Evolutionary conservation across 345 rosid genomes (phyloP).

Genomic region (Euphorbia pulcherrima): DNA sequence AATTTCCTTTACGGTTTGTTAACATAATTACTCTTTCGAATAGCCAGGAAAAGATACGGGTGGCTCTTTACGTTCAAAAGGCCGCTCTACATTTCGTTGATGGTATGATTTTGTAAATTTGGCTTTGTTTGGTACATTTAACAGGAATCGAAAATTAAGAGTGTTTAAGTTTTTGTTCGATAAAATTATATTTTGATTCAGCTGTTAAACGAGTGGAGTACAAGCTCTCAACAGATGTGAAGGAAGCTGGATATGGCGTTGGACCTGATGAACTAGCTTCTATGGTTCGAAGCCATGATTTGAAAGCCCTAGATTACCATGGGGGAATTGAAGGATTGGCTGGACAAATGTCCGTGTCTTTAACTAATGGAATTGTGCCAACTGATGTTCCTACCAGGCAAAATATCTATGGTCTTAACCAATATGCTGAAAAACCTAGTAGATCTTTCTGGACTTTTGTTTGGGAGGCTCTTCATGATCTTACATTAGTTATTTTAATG

Average conservation of each 20-base stretch:
- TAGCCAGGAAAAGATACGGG: slow-evolving; percentile 46
- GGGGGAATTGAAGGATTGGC: slow-evolving; percentile 46
- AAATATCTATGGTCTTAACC: slow-evolving; percentile 52
- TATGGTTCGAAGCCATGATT: slow-evolving; percentile 34
- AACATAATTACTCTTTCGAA: slow-evolving; percentile 1
- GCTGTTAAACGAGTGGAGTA: slow-evolving; percentile 35
- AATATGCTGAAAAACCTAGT: slow-evolving; percentile 53
- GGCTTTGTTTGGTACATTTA: too few relatives aligned
- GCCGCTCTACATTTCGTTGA: slow-evolving; percentile 52
- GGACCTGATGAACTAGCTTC: slow-evolving; percentile 40
- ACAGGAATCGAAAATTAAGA: not conserved
- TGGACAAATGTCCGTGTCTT: slow-evolving; percentile 30
- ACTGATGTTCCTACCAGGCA: slow-evolving; percentile 46
- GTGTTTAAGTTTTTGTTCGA: slow-evolving; percentile 1
- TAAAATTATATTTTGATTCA: slow-evolving; percentile 19
- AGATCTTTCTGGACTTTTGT: slow-evolving; percentile 57
- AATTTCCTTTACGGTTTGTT: not conserved
- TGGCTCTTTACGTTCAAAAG: slow-evolving; percentile 52
- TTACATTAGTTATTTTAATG: slow-evolving; percentile 76
- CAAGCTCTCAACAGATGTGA: slow-evolving; percentile 33
- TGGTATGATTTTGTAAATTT: slow-evolving; percentile 28
- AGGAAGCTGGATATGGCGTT: slow-evolving; percentile 37
- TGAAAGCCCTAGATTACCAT: slow-evolving; percentile 23
- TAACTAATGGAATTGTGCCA: slow-evolving; percentile 44
- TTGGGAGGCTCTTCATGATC: slow-evolving; percentile 91